Conservation (phyloP, 2,329 filamentous ascomycete genomes). For the Botrytis pseudocinerea region DNA sequence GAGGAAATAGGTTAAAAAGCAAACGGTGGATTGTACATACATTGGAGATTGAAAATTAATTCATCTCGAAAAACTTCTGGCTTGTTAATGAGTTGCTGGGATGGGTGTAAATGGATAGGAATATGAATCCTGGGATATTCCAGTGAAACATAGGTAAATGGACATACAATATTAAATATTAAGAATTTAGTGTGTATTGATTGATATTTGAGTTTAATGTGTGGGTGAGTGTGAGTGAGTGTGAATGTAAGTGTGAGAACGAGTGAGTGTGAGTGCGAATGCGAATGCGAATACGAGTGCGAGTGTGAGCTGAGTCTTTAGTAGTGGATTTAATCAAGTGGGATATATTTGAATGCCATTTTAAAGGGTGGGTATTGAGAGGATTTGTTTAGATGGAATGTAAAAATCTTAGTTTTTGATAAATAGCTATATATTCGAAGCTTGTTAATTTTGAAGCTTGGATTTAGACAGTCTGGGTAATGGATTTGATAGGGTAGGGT, state of each 20-base stretch:
- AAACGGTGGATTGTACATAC: conserved; percentile 15
- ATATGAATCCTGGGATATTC: not conserved
- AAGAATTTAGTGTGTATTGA: not conserved
- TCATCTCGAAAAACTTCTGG: conserved; percentile 5
- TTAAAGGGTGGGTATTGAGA: not conserved
- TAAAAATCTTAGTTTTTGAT: not conserved
- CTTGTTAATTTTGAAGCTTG: not conserved
- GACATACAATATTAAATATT: conserved; percentile 16
- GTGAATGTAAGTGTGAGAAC: no score
- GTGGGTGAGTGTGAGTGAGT: not conserved
- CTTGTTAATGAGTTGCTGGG: conserved; percentile 12
- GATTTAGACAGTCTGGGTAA: not conserved
- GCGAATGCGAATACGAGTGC: no score
- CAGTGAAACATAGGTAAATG: conserved; percentile 9
- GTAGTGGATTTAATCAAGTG: not conserved
- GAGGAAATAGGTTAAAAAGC: conserved; percentile 1
- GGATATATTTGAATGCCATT: not conserved
- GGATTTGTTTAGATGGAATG: not conserved
- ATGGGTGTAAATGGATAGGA: conserved; percentile 18
- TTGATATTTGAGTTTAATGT: not conserved
- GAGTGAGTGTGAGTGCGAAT: not conserved
- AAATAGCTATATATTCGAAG: not conserved
- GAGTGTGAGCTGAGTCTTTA: not conserved
- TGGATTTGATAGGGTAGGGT: no score
- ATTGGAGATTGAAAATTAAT: conserved; percentile 1